Evolutionary conservation across 2,329 filamentous ascomycete genomes (phyloP).

Genomic region (Aspergillus persii): DNA sequence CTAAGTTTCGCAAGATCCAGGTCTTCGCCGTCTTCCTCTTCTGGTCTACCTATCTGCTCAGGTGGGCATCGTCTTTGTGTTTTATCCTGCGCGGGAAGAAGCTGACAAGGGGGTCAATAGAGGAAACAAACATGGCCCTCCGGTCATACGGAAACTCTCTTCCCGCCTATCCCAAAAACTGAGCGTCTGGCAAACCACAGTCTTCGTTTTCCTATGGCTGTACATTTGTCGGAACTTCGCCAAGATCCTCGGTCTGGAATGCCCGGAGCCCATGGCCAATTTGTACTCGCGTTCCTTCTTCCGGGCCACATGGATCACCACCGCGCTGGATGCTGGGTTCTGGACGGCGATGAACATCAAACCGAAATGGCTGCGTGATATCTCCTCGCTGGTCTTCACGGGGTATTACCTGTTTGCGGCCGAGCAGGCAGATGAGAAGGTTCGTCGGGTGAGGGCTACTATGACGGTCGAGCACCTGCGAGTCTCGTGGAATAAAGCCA

Average conservation of each 20-base stretch:
- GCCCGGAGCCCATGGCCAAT: slow-evolving; percentile 88
- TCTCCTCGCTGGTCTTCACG: slow-evolving; percentile 80
- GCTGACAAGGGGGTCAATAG: slow-evolving; percentile 44
- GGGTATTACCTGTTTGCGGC: slow-evolving; percentile 89
- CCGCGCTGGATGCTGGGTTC: slow-evolving; percentile 91
- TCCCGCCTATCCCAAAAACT: slow-evolving; percentile 66
- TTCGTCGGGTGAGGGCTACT: slow-evolving; percentile 80
- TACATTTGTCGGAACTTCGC: slow-evolving; percentile 92
- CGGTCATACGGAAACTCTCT: slow-evolving; percentile 55
- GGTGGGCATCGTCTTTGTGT: slow-evolving; percentile 49
- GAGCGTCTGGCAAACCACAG: slow-evolving; percentile 85
- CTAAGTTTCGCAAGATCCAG: slow-evolving; percentile 87
- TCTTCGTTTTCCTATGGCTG: slow-evolving; percentile 84
- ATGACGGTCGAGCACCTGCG: slow-evolving; percentile 88
- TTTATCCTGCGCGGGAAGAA: not conserved
- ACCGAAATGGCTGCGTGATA: slow-evolving; percentile 74
- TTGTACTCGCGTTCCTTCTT: slow-evolving; percentile 93
- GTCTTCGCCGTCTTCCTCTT: slow-evolving; percentile 88
- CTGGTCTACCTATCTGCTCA: slow-evolving; percentile 81
- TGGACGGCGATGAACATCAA: slow-evolving; percentile 97
- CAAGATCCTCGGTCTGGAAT: slow-evolving; percentile 85
- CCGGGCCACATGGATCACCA: slow-evolving; percentile 93
- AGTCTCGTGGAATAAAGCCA: slow-evolving; percentile 93
- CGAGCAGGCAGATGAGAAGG: slow-evolving; percentile 94
- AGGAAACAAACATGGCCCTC: slow-evolving; percentile 80